phyloP scores from a whole-genome alignment of 805 yeast species.

The Saccharomyces mikatae region DNA sequence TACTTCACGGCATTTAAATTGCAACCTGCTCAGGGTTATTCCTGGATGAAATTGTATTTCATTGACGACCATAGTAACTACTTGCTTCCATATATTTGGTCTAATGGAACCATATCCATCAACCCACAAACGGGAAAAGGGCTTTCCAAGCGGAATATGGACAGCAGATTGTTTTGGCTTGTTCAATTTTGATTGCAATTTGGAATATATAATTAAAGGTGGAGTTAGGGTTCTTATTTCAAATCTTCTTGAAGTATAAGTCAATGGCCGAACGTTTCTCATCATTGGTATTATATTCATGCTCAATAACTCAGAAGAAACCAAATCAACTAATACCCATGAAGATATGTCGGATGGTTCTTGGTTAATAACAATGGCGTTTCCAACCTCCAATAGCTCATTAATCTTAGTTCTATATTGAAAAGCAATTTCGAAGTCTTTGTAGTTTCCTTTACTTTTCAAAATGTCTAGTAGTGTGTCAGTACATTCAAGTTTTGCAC shows the following conservation, averaged over 20 bases:
- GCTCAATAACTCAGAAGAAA: constrained; percentile 36
- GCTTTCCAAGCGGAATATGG: constrained; percentile 49
- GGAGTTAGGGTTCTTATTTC: constrained; percentile 55
- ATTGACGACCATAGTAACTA: constrained; percentile 41
- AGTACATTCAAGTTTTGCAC: constrained; percentile 32
- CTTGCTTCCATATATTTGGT: constrained; percentile 48
- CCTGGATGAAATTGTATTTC: constrained; percentile 51
- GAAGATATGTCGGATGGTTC: constrained; percentile 54
- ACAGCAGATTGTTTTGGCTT: constrained; percentile 3
- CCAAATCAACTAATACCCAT: constrained; percentile 49
- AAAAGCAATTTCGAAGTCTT: constrained; percentile 39
- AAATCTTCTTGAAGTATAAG: constrained; percentile 69
- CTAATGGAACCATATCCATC: constrained; percentile 57
- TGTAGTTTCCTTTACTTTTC: constrained; percentile 24
- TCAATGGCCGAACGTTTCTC: constrained; percentile 40
- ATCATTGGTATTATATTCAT: constrained; percentile 50
- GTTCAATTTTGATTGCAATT: constrained; percentile 3
- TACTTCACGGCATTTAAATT: constrained; percentile 18
- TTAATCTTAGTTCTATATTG: constrained; percentile 38
- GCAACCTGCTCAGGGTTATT: constrained; percentile 26
- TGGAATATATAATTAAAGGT: constrained; percentile 50
- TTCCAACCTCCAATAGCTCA: constrained; percentile 36
- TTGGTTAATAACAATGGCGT: constrained; percentile 49
- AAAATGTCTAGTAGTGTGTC: constrained; percentile 17
- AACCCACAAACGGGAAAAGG: constrained; percentile 68